These are phyloP conservation scores for Fusarium sp. DNA, from an alignment of 2,329 filamentous ascomycete species.

Conservation along the genomic window DNA sequence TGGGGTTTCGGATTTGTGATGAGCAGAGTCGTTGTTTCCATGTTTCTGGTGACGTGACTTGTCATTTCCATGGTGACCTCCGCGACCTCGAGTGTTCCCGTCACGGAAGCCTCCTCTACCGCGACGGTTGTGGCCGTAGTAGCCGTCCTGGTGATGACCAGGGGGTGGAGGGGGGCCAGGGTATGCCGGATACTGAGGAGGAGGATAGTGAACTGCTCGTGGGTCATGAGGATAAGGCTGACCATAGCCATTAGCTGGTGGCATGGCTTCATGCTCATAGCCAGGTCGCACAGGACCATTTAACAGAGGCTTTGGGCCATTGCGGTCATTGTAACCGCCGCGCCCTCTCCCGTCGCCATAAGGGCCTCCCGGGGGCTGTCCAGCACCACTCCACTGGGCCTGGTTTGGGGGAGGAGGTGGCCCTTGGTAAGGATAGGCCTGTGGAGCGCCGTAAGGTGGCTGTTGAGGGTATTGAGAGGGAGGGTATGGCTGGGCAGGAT, in stretches of 20 bases:
- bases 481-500: slow-evolving; percentile 64
- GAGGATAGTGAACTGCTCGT: slow-evolving; percentile 47
- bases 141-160: slow-evolving; percentile 47
- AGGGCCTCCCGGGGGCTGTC: slow-evolving; percentile 47
- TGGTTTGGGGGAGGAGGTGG: slow-evolving; percentile 49
- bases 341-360: slow-evolving; percentile 54
- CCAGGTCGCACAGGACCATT: slow-evolving; percentile 48
- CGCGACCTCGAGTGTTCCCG: slow-evolving; percentile 54
- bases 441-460: slow-evolving; percentile 54
- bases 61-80: slow-evolving; percentile 57
- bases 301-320: slow-evolving; percentile 48
- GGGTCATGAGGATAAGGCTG: slow-evolving; percentile 55
- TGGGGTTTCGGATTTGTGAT: slow-evolving; percentile 52
- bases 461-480: slow-evolving; percentile 56
- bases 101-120: slow-evolving; percentile 50
- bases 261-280: slow-evolving; percentile 48
- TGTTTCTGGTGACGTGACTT: slow-evolving; percentile 52
- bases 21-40: slow-evolving; percentile 45
- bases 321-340: slow-evolving; percentile 58
- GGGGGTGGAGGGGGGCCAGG: slow-evolving; percentile 52
- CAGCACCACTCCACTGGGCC: slow-evolving; percentile 49
- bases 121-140: slow-evolving; percentile 50
- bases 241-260: slow-evolving; percentile 50
- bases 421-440: slow-evolving; percentile 52
- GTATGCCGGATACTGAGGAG: slow-evolving; percentile 52